Evolutionary conservation across 345 rosid species (phyloP), one percentile per base, ranked within the genome.

Genomic region (Gossypium herbaceum): DNA sequence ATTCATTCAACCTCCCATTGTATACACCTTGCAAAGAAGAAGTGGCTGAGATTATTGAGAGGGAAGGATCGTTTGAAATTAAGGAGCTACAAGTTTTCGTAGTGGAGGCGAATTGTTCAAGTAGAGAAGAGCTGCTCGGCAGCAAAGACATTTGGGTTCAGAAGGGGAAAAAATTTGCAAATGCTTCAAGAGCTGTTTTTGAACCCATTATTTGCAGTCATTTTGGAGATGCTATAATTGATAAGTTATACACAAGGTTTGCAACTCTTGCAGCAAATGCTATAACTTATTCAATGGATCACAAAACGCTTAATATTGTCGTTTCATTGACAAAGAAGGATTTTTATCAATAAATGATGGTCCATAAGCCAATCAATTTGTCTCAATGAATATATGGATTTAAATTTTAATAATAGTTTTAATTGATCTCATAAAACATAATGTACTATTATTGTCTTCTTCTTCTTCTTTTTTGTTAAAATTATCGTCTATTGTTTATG

Each of bases 1-100:
- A 83, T 25, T 60, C 84, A 24, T 88, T 86, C 80, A 79, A 81
- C 74, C 16, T 83, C 68, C 90, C 87, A 0, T 20, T 51, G n/a
- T 86, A 86, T 58, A 69, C 78, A 20, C 81, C 88, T 0, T 80
- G 22, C 57, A 67, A 41, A 69, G 75, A 63, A 55, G 92, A 83
- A 77, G 52, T 78, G 15, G 62, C 50, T 15, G 77, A 73, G 69
- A 74, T 77, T 51, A 77, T 86, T 9, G 20, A 19, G 39, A 78
- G 73, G 16, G 82, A 85, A 22, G 86, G 87, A 3, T 85, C 90
- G 0, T 84, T 86, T 71, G 73, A 63, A 34, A 48, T 86, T 41
- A 76, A 75, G 29, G 59, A 72, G n/a, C 54, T 88, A 4, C 78
- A 79, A 50, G 57, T 22, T 16, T 71, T 78, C 22, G 81, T 66